Percentiles rank a stretch among this genome's conserved stretches.
These are phyloP conservation scores for Psidium friedrichsthalianum DNA, from an alignment of 345 rosid genomes.

Conservation along the genomic window DNA sequence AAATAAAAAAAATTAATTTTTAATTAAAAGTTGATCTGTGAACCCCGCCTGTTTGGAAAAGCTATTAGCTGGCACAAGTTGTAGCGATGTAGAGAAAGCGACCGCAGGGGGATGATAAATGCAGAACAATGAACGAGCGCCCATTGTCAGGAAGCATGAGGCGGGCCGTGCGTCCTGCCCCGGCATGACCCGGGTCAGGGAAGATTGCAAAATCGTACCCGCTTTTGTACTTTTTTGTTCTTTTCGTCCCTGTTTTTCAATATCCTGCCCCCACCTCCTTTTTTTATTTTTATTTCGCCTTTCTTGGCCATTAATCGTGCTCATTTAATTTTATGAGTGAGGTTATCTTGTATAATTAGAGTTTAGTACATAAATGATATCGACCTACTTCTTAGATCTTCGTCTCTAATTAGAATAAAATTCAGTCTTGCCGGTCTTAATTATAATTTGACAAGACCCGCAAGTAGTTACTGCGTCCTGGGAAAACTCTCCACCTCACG, in stretches of 20 bases:
- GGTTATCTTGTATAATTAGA: not conserved
- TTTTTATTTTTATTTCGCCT: not conserved
- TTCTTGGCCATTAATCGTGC: not conserved
- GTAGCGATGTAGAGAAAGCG: not conserved
- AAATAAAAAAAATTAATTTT: too few species aligned
- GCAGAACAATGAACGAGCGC: not conserved
- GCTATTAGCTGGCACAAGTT: not conserved
- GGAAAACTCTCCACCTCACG: too few species aligned
- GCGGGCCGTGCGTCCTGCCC: not conserved
- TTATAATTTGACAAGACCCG: rapidly evolving
- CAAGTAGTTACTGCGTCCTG: not conserved
- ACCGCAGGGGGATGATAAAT: not conserved
- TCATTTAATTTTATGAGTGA: not conserved
- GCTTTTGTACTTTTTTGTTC: not conserved
- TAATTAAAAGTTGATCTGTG: too few species aligned
- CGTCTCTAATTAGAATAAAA: not conserved
- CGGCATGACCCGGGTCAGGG: not conserved
- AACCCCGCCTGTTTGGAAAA: not conserved
- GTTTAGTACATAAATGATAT: not conserved
- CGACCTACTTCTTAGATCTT: not conserved
- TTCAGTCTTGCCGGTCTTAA: rapidly evolving
- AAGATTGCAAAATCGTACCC: not conserved
- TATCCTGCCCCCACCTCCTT: not conserved
- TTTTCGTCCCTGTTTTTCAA: not conserved
- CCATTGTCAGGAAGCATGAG: not conserved